Evolutionary conservation across 257 asterid species (phyloP).

Genomic region (Solanum pennellii): DNA sequence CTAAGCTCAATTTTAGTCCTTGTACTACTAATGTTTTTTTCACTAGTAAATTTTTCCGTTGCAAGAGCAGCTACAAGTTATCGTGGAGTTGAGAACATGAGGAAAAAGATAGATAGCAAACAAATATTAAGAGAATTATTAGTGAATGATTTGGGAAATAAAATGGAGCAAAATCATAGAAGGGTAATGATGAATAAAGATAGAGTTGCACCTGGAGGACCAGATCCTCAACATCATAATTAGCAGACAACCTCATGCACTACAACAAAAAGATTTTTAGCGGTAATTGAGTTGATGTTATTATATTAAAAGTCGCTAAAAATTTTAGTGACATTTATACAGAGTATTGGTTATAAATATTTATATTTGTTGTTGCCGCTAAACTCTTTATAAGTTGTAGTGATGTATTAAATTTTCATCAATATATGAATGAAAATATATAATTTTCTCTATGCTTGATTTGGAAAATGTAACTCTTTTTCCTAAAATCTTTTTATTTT

Average conservation of each 20-base stretch:
- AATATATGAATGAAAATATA: not conserved
- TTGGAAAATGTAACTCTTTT: not conserved
- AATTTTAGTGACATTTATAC: not conserved
- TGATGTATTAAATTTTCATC: not conserved
- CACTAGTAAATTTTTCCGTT: not conserved
- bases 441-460: not conserved
- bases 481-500: not conserved
- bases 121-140: constrained; percentile 20
- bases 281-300: not conserved
- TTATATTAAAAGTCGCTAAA: too few relatives aligned
- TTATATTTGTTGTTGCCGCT: not conserved
- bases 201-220: constrained; percentile 26
- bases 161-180: not conserved
- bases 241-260: not conserved
- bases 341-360: too few relatives aligned
- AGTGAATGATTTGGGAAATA: constrained; percentile 5
- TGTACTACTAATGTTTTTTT: constrained; percentile 8
- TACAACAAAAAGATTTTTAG: too few relatives aligned
- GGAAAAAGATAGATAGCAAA: constrained; percentile 18
- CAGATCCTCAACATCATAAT: constrained; percentile 43
- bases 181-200: constrained; percentile 7
- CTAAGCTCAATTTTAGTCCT: constrained; percentile 5
- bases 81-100: constrained; percentile 10
- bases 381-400: not conserved
- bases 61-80: constrained; percentile 15